Evolutionary conservation across 2,329 filamentous ascomycete genomes (phyloP).

Genomic region (Xylaria sp.): DNA sequence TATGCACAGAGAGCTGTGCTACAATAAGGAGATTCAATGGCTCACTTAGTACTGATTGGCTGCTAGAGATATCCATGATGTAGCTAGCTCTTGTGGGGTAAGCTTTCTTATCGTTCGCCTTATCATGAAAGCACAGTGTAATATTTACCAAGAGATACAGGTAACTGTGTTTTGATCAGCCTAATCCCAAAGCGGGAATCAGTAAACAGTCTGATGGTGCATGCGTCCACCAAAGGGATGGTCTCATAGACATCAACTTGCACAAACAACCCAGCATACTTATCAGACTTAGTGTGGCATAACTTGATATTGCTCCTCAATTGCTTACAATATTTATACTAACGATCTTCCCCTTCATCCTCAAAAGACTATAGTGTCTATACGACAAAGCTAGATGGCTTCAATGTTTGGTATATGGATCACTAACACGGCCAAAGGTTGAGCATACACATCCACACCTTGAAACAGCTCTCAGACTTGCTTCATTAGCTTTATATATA

Average conservation of each 20-base stretch:
- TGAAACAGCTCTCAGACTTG: slow-evolving; percentile 19
- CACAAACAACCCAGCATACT: slow-evolving; percentile 18
- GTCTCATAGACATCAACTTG: slow-evolving; percentile 13
- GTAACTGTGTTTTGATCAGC: background rate
- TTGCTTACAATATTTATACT: slow-evolving; percentile 18
- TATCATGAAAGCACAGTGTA: background rate
- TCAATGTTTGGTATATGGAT: slow-evolving; percentile 15
- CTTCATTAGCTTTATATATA: slow-evolving; percentile 7
- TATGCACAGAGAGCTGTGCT: no score
- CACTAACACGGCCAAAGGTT: slow-evolving; percentile 1
- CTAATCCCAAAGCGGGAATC: slow-evolving; percentile 42
- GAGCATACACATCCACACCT: slow-evolving; percentile 11
- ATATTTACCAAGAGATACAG: background rate
- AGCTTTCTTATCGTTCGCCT: background rate
- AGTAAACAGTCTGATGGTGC: slow-evolving; percentile 45
- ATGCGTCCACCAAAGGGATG: background rate
- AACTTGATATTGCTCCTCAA: slow-evolving; percentile 3
- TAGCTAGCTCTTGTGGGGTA: background rate
- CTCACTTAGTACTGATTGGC: no score
- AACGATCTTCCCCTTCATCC: background rate
- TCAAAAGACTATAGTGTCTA: background rate
- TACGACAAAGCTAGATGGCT: background rate
- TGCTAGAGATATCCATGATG: no score
- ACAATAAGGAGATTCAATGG: no score
- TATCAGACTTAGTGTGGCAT: background rate